phyloP scores from a whole-genome alignment of 805 yeast species.

The Sporopachydermia lactativora region DNA sequence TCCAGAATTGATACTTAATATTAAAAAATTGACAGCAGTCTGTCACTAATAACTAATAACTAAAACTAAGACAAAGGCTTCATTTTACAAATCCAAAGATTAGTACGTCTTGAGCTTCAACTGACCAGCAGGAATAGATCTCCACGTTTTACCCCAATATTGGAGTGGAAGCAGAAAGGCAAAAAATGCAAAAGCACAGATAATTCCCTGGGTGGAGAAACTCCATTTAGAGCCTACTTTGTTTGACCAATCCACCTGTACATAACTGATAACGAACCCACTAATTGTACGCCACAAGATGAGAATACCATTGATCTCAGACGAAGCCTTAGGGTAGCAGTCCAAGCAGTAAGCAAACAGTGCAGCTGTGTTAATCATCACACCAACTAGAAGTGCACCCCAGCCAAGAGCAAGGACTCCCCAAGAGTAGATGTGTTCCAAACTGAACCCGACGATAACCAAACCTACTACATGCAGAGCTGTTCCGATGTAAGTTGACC shows the following conservation, averaged over 20 bases:
- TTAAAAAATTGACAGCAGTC: no score
- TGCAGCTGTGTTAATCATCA: neutral
- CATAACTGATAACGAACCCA: constrained; percentile 1
- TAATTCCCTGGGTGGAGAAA: neutral
- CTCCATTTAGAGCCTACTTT: neutral
- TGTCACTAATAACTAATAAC: no score
- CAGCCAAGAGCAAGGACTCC: neutral
- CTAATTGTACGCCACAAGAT: neutral
- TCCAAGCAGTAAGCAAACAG: neutral
- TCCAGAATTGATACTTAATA: no score
- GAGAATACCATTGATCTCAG: neutral
- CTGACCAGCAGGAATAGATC: neutral
- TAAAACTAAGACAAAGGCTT: no score
- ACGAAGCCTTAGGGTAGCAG: neutral
- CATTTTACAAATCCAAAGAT: no score
- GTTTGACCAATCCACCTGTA: neutral
- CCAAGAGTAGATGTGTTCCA: neutral
- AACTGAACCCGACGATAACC: neutral
- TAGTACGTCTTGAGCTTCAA: neutral
- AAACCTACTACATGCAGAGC: neutral
- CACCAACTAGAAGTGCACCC: neutral
- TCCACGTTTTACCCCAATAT: neutral
- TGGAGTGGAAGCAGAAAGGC: neutral
- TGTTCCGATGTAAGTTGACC: neutral
- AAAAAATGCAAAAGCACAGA: neutral